Conservation (phyloP, 2,329 filamentous ascomycete genomes). For the Monilinia aucupariae region DNA sequence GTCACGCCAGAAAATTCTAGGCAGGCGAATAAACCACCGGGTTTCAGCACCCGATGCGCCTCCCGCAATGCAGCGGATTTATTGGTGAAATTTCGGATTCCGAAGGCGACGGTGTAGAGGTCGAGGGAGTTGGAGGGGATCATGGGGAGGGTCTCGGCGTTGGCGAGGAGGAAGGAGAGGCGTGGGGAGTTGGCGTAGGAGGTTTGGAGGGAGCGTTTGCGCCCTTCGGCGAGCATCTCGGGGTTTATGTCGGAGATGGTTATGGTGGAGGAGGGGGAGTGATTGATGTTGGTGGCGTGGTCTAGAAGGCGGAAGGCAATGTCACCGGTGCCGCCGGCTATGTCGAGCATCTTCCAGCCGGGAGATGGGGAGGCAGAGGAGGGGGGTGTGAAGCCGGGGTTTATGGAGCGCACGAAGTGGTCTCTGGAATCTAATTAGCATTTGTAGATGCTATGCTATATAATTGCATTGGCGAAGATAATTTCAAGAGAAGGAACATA, state of each 20-base stretch:
- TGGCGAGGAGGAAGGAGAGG: constrained; percentile 79
- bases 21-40: constrained; percentile 92
- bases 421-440: constrained; percentile 46
- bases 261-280: constrained; percentile 73
- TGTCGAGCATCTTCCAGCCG: constrained; percentile 78
- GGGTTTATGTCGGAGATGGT: constrained; percentile 96
- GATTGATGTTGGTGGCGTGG: constrained; percentile 74
- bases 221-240: constrained; percentile 85
- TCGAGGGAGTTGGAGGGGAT: constrained; percentile 72
- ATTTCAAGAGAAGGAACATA: constrained; percentile 37
- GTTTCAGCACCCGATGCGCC: constrained; percentile 83
- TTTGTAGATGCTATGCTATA: neutral
- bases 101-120: constrained; percentile 95
- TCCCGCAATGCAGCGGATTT: constrained; percentile 78
- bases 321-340: constrained; percentile 94
- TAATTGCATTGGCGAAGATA: neutral
- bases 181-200: constrained; percentile 47
- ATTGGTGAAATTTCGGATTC: constrained; percentile 94
- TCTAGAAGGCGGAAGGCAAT: constrained; percentile 95
- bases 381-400: constrained; percentile 51
- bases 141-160: constrained; percentile 69
- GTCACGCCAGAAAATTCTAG: constrained; percentile 84
- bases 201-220: constrained; percentile 64
- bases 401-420: constrained; percentile 86
- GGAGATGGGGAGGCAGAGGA: constrained; percentile 29